Evolutionary conservation across 208 protist genomes (phyloP), one percentile per base, ranked within the genome.

Genomic region (Tetramitus jugosus): DNA sequence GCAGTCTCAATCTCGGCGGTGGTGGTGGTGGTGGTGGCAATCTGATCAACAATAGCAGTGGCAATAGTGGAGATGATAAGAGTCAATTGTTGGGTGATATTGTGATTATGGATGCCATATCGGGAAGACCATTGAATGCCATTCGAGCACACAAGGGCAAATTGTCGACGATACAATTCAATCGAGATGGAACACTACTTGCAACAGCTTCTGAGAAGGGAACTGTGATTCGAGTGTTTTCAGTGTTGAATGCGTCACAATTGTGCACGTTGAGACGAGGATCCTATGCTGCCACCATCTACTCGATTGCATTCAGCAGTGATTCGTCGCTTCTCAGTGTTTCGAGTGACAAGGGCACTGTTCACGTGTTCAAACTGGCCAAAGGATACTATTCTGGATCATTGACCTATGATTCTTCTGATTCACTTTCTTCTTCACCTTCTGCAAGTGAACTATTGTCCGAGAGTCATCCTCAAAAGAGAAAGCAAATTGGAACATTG

Each of bases 191-290:
- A 35, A 84, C 77, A 3, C 7, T 83, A 42, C 69, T 87, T 33
- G 84, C 84, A 37, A 86, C 84, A 45, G 40, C 83, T 20, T 83
- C 78, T 26, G 60, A 76, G 13, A 86, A 86, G 49, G 84, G 84
- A 2, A 87, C 84, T 26, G 49, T 86, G 33, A 86, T 87, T 43
- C 45, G 84, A 26, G 77, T 87, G 23, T 87, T 82, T 46, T 71
- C 52, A 40, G 52, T 87, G 29, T 83, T 83, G 7, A 79, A 81
- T 35, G 69, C 29, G 43, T 20, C 49, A 56, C 46, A 77, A 76
- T 60, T 86, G 17, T 60, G 60, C 35, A 64, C 80, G 35, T 86
- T 85, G 40, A 79, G 84, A 42, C 39, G 84, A 26, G 83, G 83
- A 17, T 82, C 72, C 20, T 78, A 79, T 20, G 52, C 84, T 43